Percentiles rank a stretch among this genome's conserved stretches.
phyloP scores from a whole-genome alignment of 164 flowering plant species.

The Litsea cubeba region DNA sequence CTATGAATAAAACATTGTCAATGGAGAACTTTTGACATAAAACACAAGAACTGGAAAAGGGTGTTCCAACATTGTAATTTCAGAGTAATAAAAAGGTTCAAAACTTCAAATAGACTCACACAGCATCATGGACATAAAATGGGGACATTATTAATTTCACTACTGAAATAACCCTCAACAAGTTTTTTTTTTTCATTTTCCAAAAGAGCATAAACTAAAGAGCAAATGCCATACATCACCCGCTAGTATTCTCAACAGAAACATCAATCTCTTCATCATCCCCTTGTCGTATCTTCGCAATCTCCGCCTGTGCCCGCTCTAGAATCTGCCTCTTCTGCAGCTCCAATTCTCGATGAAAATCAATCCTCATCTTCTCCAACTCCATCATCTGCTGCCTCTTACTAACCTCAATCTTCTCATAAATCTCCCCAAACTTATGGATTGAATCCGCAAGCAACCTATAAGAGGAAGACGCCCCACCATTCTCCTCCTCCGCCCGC shows the following conservation, averaged over 20 bases:
- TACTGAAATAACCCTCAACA: no score
- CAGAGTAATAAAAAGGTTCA: no score
- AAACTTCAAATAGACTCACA: not conserved
- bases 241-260: conserved; percentile 34
- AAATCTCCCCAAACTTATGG: conserved; percentile 68
- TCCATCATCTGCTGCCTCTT: conserved; percentile 88
- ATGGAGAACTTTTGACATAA: no score
- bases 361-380: conserved; percentile 88
- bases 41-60: not conserved
- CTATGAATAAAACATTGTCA: no score
- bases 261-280: conserved; percentile 41
- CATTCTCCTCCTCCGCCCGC: conserved; percentile 22
- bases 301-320: conserved; percentile 76
- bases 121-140: not conserved
- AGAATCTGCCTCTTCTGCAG: conserved; percentile 71
- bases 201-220: not conserved
- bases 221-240: conserved; percentile 19
- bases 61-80: not conserved
- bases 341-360: conserved; percentile 83
- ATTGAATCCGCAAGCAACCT: conserved; percentile 74
- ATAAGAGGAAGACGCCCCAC: conserved; percentile 31
- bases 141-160: not conserved
- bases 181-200: no score
- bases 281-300: conserved; percentile 56
- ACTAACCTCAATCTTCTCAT: conserved; percentile 80